Conservation (phyloP, 2,329 filamentous ascomycete species). For the Pseudovirgaria hyperparasitica region DNA sequence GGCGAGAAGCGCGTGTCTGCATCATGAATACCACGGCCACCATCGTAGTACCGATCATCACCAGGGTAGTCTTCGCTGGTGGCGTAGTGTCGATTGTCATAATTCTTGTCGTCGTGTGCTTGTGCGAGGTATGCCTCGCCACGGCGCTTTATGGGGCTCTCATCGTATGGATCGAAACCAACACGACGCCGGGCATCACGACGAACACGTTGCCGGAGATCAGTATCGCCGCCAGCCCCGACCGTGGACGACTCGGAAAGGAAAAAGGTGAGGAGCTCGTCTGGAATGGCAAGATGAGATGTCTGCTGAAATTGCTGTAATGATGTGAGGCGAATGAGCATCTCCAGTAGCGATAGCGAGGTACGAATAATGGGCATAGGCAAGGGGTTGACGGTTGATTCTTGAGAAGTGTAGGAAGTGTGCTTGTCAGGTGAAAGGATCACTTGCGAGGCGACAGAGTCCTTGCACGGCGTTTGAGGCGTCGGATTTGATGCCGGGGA, state of each 20-base stretch:
- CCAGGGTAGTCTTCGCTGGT: conserved; percentile 5
- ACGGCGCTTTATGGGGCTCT: conserved; percentile 52
- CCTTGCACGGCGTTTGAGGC: conserved; percentile 11
- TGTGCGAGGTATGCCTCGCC: conserved; percentile 53
- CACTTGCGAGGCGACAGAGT: no score
- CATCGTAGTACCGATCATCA: no score
- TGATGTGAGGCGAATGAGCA: conserved; percentile 71
- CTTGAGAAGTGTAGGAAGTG: conserved; percentile 6
- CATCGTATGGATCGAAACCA: conserved; percentile 61
- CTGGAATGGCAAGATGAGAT: conserved; percentile 78
- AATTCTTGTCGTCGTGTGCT: conserved; percentile 10
- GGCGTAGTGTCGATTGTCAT: conserved; percentile 6
- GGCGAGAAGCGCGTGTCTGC: no score
- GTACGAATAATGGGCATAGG: conserved; percentile 43
- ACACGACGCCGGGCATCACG: conserved; percentile 48
- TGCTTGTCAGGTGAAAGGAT: conserved; percentile 15
- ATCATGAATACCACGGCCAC: no score
- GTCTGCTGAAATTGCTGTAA: conserved; percentile 87
- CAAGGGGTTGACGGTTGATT: conserved; percentile 8
- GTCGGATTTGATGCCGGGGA: conserved; percentile 7
- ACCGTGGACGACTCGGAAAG: conserved; percentile 56
- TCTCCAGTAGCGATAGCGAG: conserved; percentile 72
- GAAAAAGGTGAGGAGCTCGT: conserved; percentile 83
- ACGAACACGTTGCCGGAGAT: conserved; percentile 46
- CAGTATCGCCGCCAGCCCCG: conserved; percentile 49